Conservation (phyloP, 257 asterid species). For the Plectranthus barbatus region DNA sequence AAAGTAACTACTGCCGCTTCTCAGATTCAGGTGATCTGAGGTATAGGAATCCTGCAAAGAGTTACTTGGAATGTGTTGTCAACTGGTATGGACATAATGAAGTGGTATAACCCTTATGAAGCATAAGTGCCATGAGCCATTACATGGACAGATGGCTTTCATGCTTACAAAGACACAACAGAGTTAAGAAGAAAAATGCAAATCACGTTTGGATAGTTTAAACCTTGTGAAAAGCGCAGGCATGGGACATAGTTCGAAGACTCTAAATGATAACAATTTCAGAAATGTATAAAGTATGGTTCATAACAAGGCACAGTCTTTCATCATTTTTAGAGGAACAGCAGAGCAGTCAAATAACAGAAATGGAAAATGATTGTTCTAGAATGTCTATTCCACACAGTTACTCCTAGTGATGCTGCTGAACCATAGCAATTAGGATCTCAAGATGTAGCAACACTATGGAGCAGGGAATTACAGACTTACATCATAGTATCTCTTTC, state of each 20-base stretch:
- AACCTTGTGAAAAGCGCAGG: neutral
- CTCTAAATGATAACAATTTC: neutral
- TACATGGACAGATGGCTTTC: neutral
- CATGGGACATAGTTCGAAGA: neutral
- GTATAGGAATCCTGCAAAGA: neutral
- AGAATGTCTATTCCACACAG: too few species aligned
- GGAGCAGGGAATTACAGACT: too few species aligned
- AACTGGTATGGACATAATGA: neutral
- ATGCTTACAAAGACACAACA: neutral
- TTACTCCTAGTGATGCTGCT: too few species aligned
- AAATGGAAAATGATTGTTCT: too few species aligned
- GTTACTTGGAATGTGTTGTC: neutral
- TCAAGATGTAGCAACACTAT: too few species aligned
- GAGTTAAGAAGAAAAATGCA: neutral
- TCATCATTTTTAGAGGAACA: too few species aligned
- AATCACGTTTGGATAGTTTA: neutral
- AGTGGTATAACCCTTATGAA: neutral
- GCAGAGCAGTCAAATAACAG: too few species aligned
- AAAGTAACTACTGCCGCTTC: neutral
- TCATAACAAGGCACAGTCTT: neutral
- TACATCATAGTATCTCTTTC: too few species aligned
- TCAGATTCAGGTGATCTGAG: neutral
- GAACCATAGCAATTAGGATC: too few species aligned
- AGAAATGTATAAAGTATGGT: neutral
- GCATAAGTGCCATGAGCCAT: neutral